These are phyloP conservation scores for Phialophora chinensis DNA, from an alignment of 2,329 filamentous ascomycete genomes.

Conservation along the genomic window DNA sequence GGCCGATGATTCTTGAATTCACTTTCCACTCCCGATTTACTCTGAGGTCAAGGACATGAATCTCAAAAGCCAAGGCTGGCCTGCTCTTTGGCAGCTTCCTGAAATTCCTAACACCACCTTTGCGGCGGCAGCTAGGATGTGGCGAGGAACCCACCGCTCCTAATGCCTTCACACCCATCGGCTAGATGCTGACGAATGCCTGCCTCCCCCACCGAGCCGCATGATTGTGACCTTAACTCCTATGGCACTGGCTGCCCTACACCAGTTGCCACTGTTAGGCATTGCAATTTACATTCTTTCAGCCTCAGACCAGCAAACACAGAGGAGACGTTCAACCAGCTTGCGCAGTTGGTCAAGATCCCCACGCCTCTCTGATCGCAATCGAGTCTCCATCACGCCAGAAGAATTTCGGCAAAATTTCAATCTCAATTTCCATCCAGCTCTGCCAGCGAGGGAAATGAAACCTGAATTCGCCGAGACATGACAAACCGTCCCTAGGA, in stretches of 20 bases:
- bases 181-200: background rate
- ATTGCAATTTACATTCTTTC: background rate
- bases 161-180: background rate
- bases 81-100: background rate
- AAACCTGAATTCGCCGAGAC: constrained; percentile 14
- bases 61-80: background rate
- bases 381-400: constrained; percentile 9
- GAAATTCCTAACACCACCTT: background rate
- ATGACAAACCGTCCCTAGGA: constrained; percentile 4
- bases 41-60: background rate
- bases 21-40: background rate
- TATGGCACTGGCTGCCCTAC: background rate
- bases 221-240: background rate
- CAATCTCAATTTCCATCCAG: constrained; percentile 5
- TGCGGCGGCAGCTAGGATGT: background rate
- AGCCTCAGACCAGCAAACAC: background rate
- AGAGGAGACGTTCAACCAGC: background rate
- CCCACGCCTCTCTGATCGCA: constrained; percentile 11
- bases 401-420: constrained; percentile 14
- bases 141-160: background rate
- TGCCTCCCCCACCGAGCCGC: background rate
- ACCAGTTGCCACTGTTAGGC: background rate
- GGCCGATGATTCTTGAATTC: background rate
- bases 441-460: constrained; percentile 13
- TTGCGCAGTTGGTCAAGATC: background rate